Conservation (phyloP, 2,329 filamentous ascomycete species). For the Pseudocercospora pini-densiflorae region DNA sequence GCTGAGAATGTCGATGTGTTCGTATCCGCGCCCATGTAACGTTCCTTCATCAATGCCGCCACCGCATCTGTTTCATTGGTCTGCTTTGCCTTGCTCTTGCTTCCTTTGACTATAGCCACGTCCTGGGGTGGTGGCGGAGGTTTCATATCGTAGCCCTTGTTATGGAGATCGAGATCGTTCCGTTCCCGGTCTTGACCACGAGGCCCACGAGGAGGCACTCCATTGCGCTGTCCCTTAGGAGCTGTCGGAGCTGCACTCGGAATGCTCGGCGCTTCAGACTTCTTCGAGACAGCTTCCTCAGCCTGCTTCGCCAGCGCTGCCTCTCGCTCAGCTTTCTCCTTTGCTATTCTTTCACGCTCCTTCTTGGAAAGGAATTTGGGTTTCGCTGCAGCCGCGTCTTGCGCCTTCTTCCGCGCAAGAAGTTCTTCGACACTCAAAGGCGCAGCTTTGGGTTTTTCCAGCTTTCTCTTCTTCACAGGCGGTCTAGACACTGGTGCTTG, state of each 20-base stretch:
- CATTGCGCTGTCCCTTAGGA: conserved; percentile 68
- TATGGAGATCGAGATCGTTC: conserved; percentile 42
- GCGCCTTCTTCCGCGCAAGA: conserved; percentile 81
- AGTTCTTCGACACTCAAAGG: conserved; percentile 86
- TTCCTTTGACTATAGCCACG: conserved; percentile 41
- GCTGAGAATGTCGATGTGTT: conserved; percentile 89
- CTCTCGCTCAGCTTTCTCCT: conserved; percentile 72
- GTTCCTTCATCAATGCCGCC: conserved; percentile 72
- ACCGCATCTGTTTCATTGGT: conserved; percentile 65
- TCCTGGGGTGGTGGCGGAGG: conserved; percentile 53
- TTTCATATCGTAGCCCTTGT: conserved; percentile 57
- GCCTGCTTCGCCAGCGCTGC: conserved; percentile 68
- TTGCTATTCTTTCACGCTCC: conserved; percentile 77
- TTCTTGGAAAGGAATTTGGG: conserved; percentile 86
- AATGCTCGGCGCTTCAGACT: conserved; percentile 14
- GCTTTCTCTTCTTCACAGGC: conserved; percentile 54
- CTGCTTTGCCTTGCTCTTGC: conserved; percentile 48
- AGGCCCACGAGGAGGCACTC: conserved; percentile 56
- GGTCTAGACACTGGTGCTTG: background rate
- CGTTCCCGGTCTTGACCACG: conserved; percentile 32
- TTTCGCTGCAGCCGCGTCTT: conserved; percentile 82
- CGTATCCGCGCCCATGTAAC: conserved; percentile 90
- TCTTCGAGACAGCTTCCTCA: conserved; percentile 34
- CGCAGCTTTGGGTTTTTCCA: conserved; percentile 45
- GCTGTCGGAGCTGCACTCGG: conserved; percentile 62